Percentiles rank a stretch among this genome's conserved stretches.
Conservation (phyloP, 805 yeast species). For the Debaryomyces hansenii region DNA sequence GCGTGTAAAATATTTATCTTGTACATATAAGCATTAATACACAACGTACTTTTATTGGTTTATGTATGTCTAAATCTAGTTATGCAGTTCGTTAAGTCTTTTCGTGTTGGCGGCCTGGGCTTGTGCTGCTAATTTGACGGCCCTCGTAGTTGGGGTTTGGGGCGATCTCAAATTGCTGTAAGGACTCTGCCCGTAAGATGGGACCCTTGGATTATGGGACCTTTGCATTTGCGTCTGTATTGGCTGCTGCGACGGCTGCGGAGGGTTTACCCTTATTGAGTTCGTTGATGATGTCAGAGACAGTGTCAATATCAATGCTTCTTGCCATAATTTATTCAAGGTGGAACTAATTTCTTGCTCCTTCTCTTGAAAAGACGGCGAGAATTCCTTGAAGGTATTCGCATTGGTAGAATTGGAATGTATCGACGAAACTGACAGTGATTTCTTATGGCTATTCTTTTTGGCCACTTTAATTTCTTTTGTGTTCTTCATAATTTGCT, state of each 20-base stretch:
- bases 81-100: background rate
- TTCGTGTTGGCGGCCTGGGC: conserved; percentile 1
- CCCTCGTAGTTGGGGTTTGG: conserved; percentile 34
- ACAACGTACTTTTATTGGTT: background rate
- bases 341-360: conserved; percentile 25
- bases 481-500: conserved; percentile 16
- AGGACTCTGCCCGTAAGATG: conserved; percentile 17
- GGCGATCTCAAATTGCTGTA: conserved; percentile 14
- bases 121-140: conserved; percentile 31
- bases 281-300: conserved; percentile 7
- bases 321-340: conserved; percentile 40
- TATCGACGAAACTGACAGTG: conserved; percentile 5
- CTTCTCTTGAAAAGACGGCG: conserved; percentile 30
- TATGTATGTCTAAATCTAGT: background rate
- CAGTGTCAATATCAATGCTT: conserved; percentile 28
- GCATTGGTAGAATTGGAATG: conserved; percentile 14
- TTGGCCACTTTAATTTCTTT: conserved; percentile 26
- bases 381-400: conserved; percentile 34
- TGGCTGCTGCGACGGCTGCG: conserved; percentile 4
- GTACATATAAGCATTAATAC: conserved; percentile 1
- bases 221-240: conserved; percentile 12
- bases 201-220: conserved; percentile 20
- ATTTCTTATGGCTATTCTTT: conserved; percentile 11
- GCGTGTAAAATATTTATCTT: background rate
- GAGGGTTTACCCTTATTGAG: conserved; percentile 3